Conservation (phyloP, 2,329 filamentous ascomycete genomes). For the Hymenoscyphus repandus region DNA sequence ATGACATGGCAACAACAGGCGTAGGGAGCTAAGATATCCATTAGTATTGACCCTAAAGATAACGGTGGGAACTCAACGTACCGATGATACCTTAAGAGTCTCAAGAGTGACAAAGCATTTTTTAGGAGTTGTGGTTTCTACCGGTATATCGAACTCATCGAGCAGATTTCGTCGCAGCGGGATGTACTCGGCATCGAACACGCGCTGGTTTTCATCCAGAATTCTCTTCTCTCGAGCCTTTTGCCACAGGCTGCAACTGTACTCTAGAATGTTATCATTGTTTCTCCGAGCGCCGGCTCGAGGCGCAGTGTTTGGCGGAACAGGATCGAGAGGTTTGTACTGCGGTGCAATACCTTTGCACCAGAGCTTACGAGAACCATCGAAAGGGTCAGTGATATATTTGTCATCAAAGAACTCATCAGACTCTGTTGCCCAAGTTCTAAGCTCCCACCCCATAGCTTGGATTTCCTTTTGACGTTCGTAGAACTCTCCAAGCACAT, state of each 20-base stretch:
- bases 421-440: constrained; percentile 29
- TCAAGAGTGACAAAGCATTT: constrained; percentile 70
- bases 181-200: constrained; percentile 70
- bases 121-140: constrained; percentile 37
- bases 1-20: constrained; percentile 64
- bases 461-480: constrained; percentile 33
- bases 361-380: constrained; percentile 60
- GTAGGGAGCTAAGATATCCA: constrained; percentile 52
- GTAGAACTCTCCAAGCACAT: constrained; percentile 40
- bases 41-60: background rate
- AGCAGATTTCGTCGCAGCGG: constrained; percentile 78
- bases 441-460: constrained; percentile 31
- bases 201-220: constrained; percentile 69
- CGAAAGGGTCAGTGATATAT: constrained; percentile 52
- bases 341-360: constrained; percentile 47
- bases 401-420: constrained; percentile 48
- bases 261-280: constrained; percentile 68
- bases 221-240: constrained; percentile 47
- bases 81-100: constrained; percentile 69
- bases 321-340: constrained; percentile 58
- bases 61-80: constrained; percentile 40
- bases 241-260: constrained; percentile 71
- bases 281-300: constrained; percentile 39
- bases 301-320: constrained; percentile 52
- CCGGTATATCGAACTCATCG: constrained; percentile 55